Evolutionary conservation across 352 stramenopile genomes (phyloP), one percentile per base, ranked within the genome.

Genomic region (Phytophthora lateralis): DNA sequence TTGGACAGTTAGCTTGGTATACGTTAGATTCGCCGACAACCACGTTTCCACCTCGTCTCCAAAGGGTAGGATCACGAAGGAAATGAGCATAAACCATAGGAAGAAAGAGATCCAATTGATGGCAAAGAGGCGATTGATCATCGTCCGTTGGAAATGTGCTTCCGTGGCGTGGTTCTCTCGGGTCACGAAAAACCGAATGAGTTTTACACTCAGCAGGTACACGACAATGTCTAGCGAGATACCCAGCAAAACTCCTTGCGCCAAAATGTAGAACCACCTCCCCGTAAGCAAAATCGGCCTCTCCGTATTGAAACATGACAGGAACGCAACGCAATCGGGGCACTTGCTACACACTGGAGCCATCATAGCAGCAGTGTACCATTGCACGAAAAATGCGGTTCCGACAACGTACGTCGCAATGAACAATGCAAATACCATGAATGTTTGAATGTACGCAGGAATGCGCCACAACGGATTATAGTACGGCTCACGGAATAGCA

Each of bases 21-120:
- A 90, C 43, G 87, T 82, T 45, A 95, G 78, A 55, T 92, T 91
- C 32, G 79, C 67, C 2, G 81, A 76, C 14, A 95, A 71, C 85
- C 85, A 95, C 10, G 79, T 82, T 54, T 96, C 85, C 20, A 96
- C 82, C 29, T 85, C 55, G 35, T 88, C 71, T 0, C 88, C 88
- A 34, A 95, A 96, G 12, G 88, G 88, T 1, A 95, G 85, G 53
- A 94, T 93, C 46, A 94, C 78, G 55, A 95, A 95, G 8, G 88
- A 84, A 32, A 96, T 93, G 38, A 95, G 60, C 51, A 96, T 93
- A 49, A 95, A 96, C 88, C 86, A 96, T 35, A 93, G 64, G 55
- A 96, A 96, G 55, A 95, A 95, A 15, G 86, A 94, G 45, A 95
- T 92, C 88, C 88, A 96, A 60, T 94, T 95, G 66, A 96, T 95